Evolutionary conservation across 176 grass and related monocot genomes (phyloP).

Genomic region (Oryza meyeriana): DNA sequence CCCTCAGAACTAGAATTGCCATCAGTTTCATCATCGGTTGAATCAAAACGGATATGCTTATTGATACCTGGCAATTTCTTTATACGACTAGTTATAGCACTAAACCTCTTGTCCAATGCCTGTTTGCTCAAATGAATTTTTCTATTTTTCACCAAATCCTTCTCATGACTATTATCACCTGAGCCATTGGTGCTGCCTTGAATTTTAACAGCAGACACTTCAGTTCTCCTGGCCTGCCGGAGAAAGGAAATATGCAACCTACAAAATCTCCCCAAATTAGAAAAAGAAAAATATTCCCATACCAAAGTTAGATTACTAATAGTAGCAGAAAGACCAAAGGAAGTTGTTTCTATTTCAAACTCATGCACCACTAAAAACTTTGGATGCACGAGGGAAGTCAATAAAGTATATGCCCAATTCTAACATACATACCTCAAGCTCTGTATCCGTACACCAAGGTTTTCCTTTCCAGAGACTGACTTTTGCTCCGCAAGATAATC

Average conservation of each 20-base stretch:
- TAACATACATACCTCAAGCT: slow-evolving; percentile 66
- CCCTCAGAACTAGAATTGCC: slow-evolving; percentile 32
- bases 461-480: slow-evolving; percentile 56
- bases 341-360: neutral
- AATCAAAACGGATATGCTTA: slow-evolving; percentile 83
- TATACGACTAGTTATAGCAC: slow-evolving; percentile 53
- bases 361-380: neutral
- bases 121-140: slow-evolving; percentile 47
- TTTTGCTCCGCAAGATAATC: slow-evolving; percentile 62
- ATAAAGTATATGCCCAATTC: slow-evolving; percentile 19
- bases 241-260: slow-evolving; percentile 76
- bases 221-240: slow-evolving; percentile 51
- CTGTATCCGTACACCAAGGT: slow-evolving; percentile 74
- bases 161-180: slow-evolving; percentile 36
- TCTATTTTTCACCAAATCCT: slow-evolving; percentile 43
- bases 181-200: slow-evolving; percentile 28
- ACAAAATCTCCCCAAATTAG: slow-evolving; percentile 43
- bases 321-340: neutral
- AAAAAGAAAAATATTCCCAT: slow-evolving; percentile 19
- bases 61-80: slow-evolving; percentile 53
- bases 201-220: slow-evolving; percentile 39
- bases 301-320: neutral
- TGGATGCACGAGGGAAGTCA: slow-evolving; percentile 19
- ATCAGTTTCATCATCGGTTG: slow-evolving; percentile 61
- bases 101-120: slow-evolving; percentile 59